These are phyloP conservation scores for Exophiala dermatitidis DNA, from an alignment of 2,329 filamentous ascomycete species.

Conservation along the genomic window DNA sequence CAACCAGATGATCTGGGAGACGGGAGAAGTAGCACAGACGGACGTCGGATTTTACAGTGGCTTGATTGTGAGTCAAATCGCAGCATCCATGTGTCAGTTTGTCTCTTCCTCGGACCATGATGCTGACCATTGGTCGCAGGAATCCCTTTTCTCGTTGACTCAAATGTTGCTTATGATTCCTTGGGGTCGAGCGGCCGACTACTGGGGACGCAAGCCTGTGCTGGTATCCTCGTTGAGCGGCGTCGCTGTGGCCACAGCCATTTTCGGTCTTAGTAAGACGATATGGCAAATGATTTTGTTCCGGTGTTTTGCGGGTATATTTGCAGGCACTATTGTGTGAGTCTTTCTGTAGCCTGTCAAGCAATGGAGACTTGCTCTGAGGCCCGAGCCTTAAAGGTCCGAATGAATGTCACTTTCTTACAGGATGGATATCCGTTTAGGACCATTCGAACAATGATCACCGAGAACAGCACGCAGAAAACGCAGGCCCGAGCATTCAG, in stretches of 20 bases:
- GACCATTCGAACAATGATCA: conserved; percentile 66
- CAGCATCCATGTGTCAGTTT: too few relatives aligned
- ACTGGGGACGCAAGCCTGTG: conserved; percentile 62
- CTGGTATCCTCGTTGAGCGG: conserved; percentile 61
- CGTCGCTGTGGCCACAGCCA: conserved; percentile 51
- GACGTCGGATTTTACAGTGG: conserved; percentile 76
- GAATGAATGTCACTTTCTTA: neutral
- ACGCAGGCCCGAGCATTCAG: conserved; percentile 69
- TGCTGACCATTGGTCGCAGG: conserved; percentile 26
- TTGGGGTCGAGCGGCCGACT: conserved; percentile 63
- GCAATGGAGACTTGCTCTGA: neutral
- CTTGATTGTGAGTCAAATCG: conserved; percentile 54
- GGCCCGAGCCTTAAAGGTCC: neutral
- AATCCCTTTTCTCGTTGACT: conserved; percentile 62
- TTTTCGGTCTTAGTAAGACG: conserved; percentile 61
- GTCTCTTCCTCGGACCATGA: neutral
- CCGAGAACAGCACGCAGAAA: conserved; percentile 60
- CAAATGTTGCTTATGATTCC: conserved; percentile 71
- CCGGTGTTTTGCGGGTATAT: conserved; percentile 63
- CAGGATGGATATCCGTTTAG: neutral
- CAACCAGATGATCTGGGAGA: conserved; percentile 65
- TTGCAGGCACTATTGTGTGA: conserved; percentile 62
- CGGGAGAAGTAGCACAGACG: conserved; percentile 53
- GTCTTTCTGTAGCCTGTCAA: conserved; percentile 9
- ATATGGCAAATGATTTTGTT: conserved; percentile 70